phyloP scores from a whole-genome alignment of 2,329 filamentous ascomycete genomes.

The Scleromitrula shiraiana region DNA sequence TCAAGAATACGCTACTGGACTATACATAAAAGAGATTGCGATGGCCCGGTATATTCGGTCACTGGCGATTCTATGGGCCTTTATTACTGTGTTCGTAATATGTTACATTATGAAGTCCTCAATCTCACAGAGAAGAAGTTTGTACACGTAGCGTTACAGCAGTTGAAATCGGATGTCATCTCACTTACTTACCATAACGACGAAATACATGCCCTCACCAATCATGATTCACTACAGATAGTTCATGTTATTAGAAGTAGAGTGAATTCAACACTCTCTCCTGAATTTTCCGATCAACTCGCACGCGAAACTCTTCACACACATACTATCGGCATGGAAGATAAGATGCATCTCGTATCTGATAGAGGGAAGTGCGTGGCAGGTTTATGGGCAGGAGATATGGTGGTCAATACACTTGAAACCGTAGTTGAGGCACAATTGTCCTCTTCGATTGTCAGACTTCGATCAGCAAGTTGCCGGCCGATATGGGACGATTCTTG shows the following conservation, averaged over 20 bases:
- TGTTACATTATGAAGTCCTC: constrained; percentile 49
- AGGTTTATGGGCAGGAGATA: constrained; percentile 26
- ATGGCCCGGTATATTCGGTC: constrained; percentile 32
- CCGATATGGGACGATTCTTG: constrained; percentile 24
- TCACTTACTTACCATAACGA: constrained; percentile 40
- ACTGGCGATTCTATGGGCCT: constrained; percentile 32
- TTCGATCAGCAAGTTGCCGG: constrained; percentile 45
- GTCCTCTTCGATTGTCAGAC: constrained; percentile 47
- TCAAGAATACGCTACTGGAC: constrained; percentile 44
- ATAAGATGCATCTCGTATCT: constrained; percentile 25
- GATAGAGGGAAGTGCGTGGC: constrained; percentile 26
- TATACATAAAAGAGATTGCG: too few relatives aligned
- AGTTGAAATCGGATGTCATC: constrained; percentile 46
- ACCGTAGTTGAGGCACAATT: constrained; percentile 49
- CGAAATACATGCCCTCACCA: constrained; percentile 43
- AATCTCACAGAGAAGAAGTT: constrained; percentile 45
- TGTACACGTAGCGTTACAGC: constrained; percentile 37
- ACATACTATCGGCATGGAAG: constrained; percentile 3
- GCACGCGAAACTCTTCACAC: constrained; percentile 27
- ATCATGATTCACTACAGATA: constrained; percentile 46
- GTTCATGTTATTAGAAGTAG: constrained; percentile 34
- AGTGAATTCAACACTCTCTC: constrained; percentile 21
- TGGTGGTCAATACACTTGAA: constrained; percentile 24
- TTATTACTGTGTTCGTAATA: constrained; percentile 46
- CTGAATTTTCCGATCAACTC: constrained; percentile 27